Conservation (phyloP, 495 filamentous ascomycete species). For the Xylaria intraflava region DNA sequence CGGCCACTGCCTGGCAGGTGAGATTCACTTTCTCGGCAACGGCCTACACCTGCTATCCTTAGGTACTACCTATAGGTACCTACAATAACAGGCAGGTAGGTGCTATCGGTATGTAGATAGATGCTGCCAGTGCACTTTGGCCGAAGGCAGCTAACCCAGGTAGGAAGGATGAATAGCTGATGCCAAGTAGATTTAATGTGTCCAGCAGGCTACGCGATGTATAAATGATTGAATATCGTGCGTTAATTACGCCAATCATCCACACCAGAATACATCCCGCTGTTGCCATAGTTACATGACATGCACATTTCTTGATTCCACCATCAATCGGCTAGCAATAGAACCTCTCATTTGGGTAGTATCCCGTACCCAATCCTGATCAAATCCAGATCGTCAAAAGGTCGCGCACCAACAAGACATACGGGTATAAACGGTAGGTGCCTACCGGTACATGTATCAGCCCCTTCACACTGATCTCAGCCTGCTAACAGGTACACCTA, state of each 20-base stretch:
- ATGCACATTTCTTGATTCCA: no score
- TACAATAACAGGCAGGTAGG: not conserved
- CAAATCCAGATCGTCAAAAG: not conserved
- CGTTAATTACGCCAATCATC: no score
- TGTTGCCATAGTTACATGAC: no score
- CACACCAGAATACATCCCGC: not conserved
- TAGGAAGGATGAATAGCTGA: not conserved
- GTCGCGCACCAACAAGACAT: not conserved
- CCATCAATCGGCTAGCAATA: no score
- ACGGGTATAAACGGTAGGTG: no score
- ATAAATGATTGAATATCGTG: no score
- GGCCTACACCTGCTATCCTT: not conserved
- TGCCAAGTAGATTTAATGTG: not conserved
- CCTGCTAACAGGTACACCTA: no score
- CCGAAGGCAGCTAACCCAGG: not conserved
- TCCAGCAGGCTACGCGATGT: no score
- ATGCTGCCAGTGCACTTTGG: no score
- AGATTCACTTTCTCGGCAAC: not conserved
- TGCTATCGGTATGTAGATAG: not conserved
- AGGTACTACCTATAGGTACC: not conserved
- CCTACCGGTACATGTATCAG: no score
- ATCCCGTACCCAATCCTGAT: not conserved
- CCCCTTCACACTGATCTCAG: no score
- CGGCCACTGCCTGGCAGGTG: not conserved
- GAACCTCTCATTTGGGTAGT: no score